Conservation (phyloP, 257 asterid species). For the Lantana camara region DNA sequence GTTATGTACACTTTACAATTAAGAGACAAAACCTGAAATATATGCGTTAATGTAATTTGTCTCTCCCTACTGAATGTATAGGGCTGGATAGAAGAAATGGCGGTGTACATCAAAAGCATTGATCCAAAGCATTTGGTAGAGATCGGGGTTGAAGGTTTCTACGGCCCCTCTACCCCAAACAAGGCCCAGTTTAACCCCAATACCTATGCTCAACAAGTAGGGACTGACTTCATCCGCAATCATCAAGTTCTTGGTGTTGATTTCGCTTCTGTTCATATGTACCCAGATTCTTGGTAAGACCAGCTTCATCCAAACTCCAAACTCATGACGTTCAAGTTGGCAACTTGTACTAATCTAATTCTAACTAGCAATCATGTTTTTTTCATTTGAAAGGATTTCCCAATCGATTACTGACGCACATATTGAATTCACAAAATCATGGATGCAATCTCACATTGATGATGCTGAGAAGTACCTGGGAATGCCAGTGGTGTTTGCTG, state of each 20-base stretch:
- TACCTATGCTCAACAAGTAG: constrained; percentile 78
- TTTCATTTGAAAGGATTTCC: constrained; percentile 58
- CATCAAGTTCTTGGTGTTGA: constrained; percentile 95
- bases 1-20: no score
- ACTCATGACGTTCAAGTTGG: no score
- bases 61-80: constrained; percentile 13
- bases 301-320: constrained; percentile 2
- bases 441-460: constrained; percentile 91
- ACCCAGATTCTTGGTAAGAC: constrained; percentile 81
- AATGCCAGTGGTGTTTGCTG: constrained; percentile 86
- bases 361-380: no score
- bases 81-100: constrained; percentile 91
- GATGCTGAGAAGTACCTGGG: constrained; percentile 69
- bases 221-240: constrained; percentile 92
- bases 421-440: constrained; percentile 71
- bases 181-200: constrained; percentile 76
- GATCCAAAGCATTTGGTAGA: constrained; percentile 89
- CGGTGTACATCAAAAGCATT: constrained; percentile 74
- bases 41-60: no score
- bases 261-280: constrained; percentile 91
- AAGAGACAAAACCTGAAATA: no score
- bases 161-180: constrained; percentile 81
- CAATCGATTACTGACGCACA: constrained; percentile 63
- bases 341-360: no score
- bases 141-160: constrained; percentile 92